These are phyloP conservation scores for Cladophialophora chaetospira DNA, from an alignment of 2,329 filamentous ascomycete species.

Conservation along the genomic window DNA sequence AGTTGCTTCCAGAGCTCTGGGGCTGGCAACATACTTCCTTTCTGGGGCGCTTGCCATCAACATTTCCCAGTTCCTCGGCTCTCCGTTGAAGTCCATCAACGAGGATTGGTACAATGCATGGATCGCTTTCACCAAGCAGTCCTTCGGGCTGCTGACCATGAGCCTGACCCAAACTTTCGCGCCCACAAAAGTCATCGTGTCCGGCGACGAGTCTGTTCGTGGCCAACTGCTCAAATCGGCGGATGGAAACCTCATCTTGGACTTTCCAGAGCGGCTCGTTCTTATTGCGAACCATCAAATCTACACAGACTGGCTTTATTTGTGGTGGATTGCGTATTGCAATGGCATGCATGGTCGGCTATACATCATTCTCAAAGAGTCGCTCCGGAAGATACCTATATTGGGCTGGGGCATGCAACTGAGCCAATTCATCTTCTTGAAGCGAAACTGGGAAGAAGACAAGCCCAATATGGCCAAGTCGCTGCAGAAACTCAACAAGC, in stretches of 20 bases:
- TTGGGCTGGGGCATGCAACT: conserved; percentile 81
- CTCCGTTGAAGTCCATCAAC: conserved; percentile 74
- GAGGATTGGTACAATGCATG: conserved; percentile 79
- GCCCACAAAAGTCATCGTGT: conserved; percentile 79
- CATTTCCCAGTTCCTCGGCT: conserved; percentile 72
- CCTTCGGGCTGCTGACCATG: conserved; percentile 75
- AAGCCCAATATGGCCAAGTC: conserved; percentile 73
- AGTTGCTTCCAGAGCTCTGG: conserved; percentile 33
- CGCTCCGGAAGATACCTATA: conserved; percentile 76
- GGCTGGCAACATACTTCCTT: conserved; percentile 36
- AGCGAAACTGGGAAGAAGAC: conserved; percentile 83
- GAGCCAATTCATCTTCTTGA: conserved; percentile 88
- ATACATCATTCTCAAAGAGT: conserved; percentile 89
- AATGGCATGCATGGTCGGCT: conserved; percentile 81
- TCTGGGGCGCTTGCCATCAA: conserved; percentile 51
- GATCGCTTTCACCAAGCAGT: conserved; percentile 84
- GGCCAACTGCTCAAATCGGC: conserved; percentile 70
- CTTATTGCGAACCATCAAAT: conserved; percentile 89
- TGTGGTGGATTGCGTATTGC: conserved; percentile 93
- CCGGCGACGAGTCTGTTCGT: conserved; percentile 76
- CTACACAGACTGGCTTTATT: conserved; percentile 88
- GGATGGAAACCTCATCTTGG: conserved; percentile 74
- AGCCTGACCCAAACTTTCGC: conserved; percentile 85
- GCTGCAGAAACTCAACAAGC: conserved; percentile 67
- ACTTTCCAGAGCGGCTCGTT: conserved; percentile 78